Conservation (phyloP, 148 eudicot genomes). For the Cornus controversa region DNA sequence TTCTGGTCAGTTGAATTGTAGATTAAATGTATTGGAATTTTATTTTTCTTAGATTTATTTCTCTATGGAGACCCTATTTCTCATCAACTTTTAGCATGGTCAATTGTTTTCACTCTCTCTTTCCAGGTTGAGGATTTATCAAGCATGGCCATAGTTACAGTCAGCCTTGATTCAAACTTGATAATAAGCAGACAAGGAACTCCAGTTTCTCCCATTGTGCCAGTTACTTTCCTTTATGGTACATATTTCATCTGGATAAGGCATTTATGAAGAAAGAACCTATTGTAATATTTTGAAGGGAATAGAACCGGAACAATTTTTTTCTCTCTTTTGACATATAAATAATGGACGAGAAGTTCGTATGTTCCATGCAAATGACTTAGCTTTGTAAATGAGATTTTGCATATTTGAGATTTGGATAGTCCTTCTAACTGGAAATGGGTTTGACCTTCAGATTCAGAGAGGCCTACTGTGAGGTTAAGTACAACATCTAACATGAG, state of each 20-base stretch:
- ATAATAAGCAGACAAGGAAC: constrained; percentile 74
- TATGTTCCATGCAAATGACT: neutral
- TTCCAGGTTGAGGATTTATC: constrained; percentile 61
- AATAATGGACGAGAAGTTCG: neutral
- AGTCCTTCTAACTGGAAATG: constrained; percentile 2
- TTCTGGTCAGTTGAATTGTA: constrained; percentile 44
- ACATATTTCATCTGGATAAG: constrained; percentile 13
- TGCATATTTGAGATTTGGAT: neutral
- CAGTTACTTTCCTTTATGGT: constrained; percentile 92
- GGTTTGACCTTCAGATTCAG: constrained; percentile 56
- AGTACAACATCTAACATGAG: constrained; percentile 65
- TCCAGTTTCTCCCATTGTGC: constrained; percentile 69
- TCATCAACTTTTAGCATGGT: neutral
- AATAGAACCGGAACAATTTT: neutral
- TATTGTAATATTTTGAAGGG: neutral
- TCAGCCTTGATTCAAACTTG: constrained; percentile 54
- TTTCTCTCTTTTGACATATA: neutral
- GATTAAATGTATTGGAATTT: neutral
- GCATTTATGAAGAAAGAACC: neutral
- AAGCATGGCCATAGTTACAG: constrained; percentile 49
- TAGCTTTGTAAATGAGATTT: neutral
- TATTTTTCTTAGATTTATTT: neutral
- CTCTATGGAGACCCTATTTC: too few species aligned
- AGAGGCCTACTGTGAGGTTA: constrained; percentile 70
- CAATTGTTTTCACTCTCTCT: neutral